These are phyloP conservation scores for Tetracladium marchalianum DNA, from an alignment of 495 filamentous ascomycete species.

Conservation along the genomic window DNA sequence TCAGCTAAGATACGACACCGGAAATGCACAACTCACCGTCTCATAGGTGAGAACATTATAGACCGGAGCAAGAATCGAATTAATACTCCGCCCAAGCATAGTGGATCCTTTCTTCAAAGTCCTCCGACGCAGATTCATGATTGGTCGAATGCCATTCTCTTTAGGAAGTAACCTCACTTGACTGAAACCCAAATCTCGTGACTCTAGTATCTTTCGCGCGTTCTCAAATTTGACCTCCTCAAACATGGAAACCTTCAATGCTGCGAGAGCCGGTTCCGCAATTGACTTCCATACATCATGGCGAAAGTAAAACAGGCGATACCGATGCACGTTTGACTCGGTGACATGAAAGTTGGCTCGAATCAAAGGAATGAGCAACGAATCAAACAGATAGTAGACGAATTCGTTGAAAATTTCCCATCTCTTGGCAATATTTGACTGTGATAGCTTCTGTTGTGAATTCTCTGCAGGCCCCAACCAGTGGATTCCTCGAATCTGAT, in stretches of 20 bases:
- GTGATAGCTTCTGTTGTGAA: conserved; percentile 42
- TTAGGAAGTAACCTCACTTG: conserved; percentile 78
- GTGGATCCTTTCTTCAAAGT: conserved; percentile 40
- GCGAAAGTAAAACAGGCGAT: conserved; percentile 85
- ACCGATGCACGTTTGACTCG: conserved; percentile 71
- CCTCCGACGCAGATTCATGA: conserved; percentile 73
- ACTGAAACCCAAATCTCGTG: conserved; percentile 60
- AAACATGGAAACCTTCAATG: conserved; percentile 66
- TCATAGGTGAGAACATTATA: conserved; percentile 72
- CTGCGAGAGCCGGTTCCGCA: conserved; percentile 58
- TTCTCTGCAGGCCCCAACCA: conserved; percentile 58
- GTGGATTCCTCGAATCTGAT: conserved; percentile 50
- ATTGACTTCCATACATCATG: conserved; percentile 83
- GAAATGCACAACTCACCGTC: conserved; percentile 34
- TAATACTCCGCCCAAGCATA: conserved; percentile 65
- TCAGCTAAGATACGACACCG: conserved; percentile 6
- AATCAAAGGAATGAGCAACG: conserved; percentile 78
- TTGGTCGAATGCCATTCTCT: conserved; percentile 53
- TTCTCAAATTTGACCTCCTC: conserved; percentile 57
- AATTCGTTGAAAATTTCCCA: conserved; percentile 73
- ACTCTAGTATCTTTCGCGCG: conserved; percentile 48
- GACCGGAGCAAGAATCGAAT: conserved; percentile 65
- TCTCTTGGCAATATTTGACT: conserved; percentile 66
- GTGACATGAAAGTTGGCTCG: conserved; percentile 89
- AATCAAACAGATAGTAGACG: conserved; percentile 88